These are phyloP conservation scores for Salisapilia sapeloensis DNA, from an alignment of 352 stramenopile genomes.

Conservation along the genomic window DNA sequence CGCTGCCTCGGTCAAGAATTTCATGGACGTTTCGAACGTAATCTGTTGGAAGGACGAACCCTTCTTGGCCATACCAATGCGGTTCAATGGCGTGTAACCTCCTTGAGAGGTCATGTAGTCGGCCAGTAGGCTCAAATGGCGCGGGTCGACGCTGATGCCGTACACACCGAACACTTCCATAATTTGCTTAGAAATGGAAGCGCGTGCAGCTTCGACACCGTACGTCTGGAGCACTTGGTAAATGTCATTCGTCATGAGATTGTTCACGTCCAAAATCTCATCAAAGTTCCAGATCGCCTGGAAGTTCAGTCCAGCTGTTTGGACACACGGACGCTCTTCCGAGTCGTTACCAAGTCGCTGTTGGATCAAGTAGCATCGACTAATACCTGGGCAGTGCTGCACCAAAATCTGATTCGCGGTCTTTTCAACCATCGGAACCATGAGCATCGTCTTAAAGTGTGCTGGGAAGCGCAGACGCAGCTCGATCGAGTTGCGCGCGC, in stretches of 20 bases:
- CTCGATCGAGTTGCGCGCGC: conserved; percentile 70
- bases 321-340: conserved; percentile 76
- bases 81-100: conserved; percentile 95
- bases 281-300: conserved; percentile 92
- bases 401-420: conserved; percentile 74
- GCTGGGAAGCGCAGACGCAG: conserved; percentile 77
- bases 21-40: conserved; percentile 99
- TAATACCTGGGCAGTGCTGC: conserved; percentile 76
- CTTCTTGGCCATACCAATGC: conserved; percentile 93
- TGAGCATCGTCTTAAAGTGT: conserved; percentile 77
- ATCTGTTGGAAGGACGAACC: conserved; percentile 97
- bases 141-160: conserved; percentile 95
- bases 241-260: conserved; percentile 97
- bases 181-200: conserved; percentile 98
- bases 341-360: conserved; percentile 59
- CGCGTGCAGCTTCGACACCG: conserved; percentile 95
- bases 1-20: conserved; percentile 95
- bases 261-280: conserved; percentile 88
- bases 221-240: conserved; percentile 93
- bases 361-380: conserved; percentile 81
- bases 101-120: conserved; percentile 99
- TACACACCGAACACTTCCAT: conserved; percentile 98
- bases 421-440: conserved; percentile 82
- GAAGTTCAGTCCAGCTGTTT: conserved; percentile 97
- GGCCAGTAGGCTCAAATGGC: conserved; percentile 96